These are phyloP conservation scores for Iris pallida DNA, from an alignment of 116 monocot species.

Conservation along the genomic window DNA sequence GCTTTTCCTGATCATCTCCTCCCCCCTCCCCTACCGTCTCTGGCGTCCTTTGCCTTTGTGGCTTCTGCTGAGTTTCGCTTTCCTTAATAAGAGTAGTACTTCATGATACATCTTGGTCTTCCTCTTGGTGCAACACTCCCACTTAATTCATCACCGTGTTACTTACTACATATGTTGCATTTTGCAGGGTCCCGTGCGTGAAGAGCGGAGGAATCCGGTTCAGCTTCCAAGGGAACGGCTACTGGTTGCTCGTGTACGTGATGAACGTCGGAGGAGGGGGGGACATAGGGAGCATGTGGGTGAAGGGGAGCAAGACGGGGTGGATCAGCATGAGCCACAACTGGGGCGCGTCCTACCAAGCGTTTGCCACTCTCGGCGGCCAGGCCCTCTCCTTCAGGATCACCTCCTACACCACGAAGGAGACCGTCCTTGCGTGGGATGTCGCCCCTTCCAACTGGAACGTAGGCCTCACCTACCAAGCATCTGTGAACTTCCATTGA, in stretches of 20 bases:
- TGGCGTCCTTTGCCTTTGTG: too few relatives aligned
- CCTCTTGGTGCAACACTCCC: too few relatives aligned
- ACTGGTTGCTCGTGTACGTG: conserved; percentile 44
- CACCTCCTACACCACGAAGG: conserved; percentile 45
- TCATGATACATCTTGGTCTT: too few relatives aligned
- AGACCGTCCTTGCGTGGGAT: conserved; percentile 39
- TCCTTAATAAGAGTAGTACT: too few relatives aligned
- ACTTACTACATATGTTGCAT: not conserved
- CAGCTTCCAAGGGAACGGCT: conserved; percentile 41
- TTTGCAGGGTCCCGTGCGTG: conserved; percentile 37
- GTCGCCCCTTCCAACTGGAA: conserved; percentile 61
- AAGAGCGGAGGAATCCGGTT: conserved; percentile 38
- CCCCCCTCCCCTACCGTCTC: too few relatives aligned
- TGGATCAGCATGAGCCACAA: conserved; percentile 60
- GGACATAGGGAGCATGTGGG: conserved; percentile 44
- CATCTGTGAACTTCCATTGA: conserved; percentile 48
- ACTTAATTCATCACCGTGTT: too few relatives aligned
- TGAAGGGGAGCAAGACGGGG: conserved; percentile 46
- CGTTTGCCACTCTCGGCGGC: conserved; percentile 46
- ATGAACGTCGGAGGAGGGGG: conserved; percentile 65
- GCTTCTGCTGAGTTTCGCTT: too few relatives aligned
- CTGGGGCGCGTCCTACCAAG: conserved; percentile 53
- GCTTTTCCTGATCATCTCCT: too few relatives aligned
- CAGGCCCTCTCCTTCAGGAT: conserved; percentile 62
- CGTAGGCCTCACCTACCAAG: conserved; percentile 55